Evolutionary conservation across 305 asterid species (phyloP).

Genomic region (Salvia sclarea): DNA sequence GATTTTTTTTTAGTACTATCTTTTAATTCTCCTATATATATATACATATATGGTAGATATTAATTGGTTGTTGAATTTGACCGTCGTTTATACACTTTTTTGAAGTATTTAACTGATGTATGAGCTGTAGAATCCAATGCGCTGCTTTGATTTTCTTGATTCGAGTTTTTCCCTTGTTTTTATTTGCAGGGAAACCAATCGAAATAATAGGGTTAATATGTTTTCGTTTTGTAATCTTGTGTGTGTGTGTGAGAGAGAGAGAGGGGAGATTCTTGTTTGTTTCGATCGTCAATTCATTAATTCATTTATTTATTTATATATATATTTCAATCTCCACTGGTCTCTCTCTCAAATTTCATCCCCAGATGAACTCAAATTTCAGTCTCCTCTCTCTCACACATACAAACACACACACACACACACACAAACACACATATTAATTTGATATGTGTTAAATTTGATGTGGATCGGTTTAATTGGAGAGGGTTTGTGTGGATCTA

Average conservation of each 20-base stretch:
- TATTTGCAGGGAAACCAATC: constrained; percentile 4
- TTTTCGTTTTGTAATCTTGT: neutral
- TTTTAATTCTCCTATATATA: too few relatives aligned
- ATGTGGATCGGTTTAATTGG: neutral
- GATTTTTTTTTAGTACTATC: too few relatives aligned
- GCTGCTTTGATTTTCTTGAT: constrained; percentile 17
- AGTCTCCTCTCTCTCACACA: constrained; percentile 15
- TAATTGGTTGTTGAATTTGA: constrained; percentile 24
- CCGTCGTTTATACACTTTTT: neutral
- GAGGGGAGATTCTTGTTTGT: constrained; percentile 5
- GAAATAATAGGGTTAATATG: constrained; percentile 38
- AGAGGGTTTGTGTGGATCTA: constrained; percentile 38
- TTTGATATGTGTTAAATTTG: too few relatives aligned
- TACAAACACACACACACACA: neutral
- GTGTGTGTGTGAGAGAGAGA: neutral
- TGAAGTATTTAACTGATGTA: neutral
- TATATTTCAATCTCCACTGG: constrained; percentile 24
- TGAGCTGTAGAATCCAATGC: constrained; percentile 15
- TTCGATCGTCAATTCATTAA: constrained; percentile 1
- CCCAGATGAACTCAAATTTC: neutral
- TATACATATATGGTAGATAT: constrained; percentile 23
- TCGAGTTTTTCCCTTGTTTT: neutral
- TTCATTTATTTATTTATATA: too few relatives aligned
- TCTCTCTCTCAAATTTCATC: neutral
- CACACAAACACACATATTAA: neutral